Conservation (phyloP, 73 alveolate species). For the Durusdinium trenchii region DNA sequence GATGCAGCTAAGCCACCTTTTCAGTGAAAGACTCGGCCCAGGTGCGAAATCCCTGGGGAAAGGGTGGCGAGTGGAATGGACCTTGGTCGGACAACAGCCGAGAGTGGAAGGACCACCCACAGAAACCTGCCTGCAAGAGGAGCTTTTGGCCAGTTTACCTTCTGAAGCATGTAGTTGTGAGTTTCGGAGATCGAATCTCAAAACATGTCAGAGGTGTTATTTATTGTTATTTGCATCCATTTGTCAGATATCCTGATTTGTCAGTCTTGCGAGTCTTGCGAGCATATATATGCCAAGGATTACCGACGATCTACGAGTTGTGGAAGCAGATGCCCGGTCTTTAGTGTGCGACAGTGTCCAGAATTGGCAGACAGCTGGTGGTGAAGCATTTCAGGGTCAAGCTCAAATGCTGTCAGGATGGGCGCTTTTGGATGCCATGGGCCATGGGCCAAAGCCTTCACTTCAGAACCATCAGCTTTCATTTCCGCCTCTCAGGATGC, state of each 20-base stretch:
- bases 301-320: conserved; percentile 45
- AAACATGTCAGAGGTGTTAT: neutral
- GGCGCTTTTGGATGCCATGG: conserved; percentile 95
- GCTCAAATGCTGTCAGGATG: conserved; percentile 1
- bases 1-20: no score
- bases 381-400: no score
- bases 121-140: conserved; percentile 14
- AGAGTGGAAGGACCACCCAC: conserved; percentile 85
- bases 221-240: neutral
- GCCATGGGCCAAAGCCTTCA: neutral
- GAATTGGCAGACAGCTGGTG: no score
- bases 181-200: neutral
- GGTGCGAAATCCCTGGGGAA: conserved; percentile 95
- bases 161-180: neutral
- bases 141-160: neutral
- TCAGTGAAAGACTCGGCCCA: neutral
- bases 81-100: conserved; percentile 73
- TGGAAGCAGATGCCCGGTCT: conserved; percentile 51
- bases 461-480: neutral
- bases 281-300: conserved; percentile 13
- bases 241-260: neutral
- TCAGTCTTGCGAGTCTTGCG: neutral
- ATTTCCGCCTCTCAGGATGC: conserved; percentile 19
- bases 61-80: conserved; percentile 91
- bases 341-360: neutral